Conservation (phyloP, 257 asterid genomes). For the Nicotiana sylvestris region DNA sequence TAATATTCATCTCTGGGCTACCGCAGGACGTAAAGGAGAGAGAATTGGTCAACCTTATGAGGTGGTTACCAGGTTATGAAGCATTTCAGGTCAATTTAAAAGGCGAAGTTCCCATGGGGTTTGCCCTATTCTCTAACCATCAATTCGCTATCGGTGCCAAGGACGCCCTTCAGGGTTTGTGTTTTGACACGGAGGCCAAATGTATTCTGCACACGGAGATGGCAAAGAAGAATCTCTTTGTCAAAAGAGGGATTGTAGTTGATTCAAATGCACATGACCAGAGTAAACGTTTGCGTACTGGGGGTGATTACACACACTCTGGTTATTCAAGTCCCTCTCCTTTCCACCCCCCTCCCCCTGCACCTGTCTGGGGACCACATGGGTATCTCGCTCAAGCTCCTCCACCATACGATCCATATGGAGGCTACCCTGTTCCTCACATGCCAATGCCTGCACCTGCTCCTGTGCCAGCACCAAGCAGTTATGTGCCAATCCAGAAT, state of each 20-base stretch:
- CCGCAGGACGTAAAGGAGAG: conserved; percentile 99
- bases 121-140: conserved; percentile 77
- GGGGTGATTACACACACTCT: conserved; percentile 86
- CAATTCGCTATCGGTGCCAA: conserved; percentile 89
- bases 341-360: conserved; percentile 92
- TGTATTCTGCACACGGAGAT: conserved; percentile 93
- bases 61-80: conserved; percentile 98
- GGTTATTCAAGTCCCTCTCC: conserved; percentile 90
- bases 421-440: conserved; percentile 79
- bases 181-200: conserved; percentile 79
- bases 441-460: conserved; percentile 85
- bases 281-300: conserved; percentile 93
- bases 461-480: conserved; percentile 87
- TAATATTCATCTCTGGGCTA: conserved; percentile 86
- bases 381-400: conserved; percentile 98
- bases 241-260: conserved; percentile 85
- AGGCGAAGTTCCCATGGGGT: conserved; percentile 97
- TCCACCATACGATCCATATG: conserved; percentile 93
- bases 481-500: conserved; percentile 96
- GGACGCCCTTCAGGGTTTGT: conserved; percentile 96
- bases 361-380: conserved; percentile 91
- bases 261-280: conserved; percentile 88
- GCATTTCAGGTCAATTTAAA: conserved; percentile 97
- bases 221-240: conserved; percentile 99
- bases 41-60: conserved; percentile 85